phyloP scores from a whole-genome alignment of 1,284 basidiomycete species.

The Tylopilus sp. region DNA sequence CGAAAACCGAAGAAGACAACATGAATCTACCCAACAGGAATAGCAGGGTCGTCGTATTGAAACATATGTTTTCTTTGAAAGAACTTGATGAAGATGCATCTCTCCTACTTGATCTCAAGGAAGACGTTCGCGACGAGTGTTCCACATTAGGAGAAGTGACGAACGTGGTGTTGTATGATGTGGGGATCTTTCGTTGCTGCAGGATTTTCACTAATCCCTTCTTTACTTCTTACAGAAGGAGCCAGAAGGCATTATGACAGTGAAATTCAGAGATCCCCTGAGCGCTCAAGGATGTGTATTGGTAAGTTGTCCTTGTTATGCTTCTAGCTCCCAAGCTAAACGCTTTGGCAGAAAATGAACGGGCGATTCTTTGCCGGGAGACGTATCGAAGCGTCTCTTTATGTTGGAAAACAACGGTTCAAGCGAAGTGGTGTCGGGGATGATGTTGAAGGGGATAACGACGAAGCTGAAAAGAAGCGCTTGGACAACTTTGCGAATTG shows the following conservation, averaged over 20 bases:
- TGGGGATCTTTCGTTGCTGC: conserved; percentile 43
- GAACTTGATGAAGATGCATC: conserved; percentile 88
- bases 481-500: conserved; percentile 87
- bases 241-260: conserved; percentile 91
- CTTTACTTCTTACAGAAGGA: conserved; percentile 64
- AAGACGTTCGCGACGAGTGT: conserved; percentile 95
- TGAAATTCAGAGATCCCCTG: conserved; percentile 88
- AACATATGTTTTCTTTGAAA: conserved; percentile 90
- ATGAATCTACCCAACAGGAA: conserved; percentile 50
- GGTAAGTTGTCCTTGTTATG: conserved; percentile 47
- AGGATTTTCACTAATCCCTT: background rate
- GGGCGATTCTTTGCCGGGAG: conserved; percentile 90
- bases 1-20: conserved; percentile 54
- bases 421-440: conserved; percentile 66
- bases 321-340: background rate
- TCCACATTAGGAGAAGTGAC: conserved; percentile 91
- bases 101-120: conserved; percentile 89
- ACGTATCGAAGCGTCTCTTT: conserved; percentile 78
- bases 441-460: conserved; percentile 59
- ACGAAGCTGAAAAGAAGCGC: conserved; percentile 77
- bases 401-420: conserved; percentile 80
- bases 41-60: conserved; percentile 84
- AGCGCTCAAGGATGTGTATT: conserved; percentile 88
- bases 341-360: conserved; percentile 80
- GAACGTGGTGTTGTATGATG: conserved; percentile 95